phyloP scores from a whole-genome alignment of 331 rosid species.

The Prunus yedoensis region DNA sequence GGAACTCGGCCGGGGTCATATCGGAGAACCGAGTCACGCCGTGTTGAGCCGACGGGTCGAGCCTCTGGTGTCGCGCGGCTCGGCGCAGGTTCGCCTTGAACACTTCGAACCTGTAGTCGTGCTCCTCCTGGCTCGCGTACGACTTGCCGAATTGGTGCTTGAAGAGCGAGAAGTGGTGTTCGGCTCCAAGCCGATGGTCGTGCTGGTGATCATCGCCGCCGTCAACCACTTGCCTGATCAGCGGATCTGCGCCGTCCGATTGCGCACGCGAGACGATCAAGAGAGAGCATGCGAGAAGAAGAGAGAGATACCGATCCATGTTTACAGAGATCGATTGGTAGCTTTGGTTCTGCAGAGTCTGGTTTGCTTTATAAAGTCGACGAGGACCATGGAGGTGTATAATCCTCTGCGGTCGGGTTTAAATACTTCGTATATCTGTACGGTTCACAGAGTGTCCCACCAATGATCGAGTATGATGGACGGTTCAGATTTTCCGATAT shows the following conservation, averaged over 20 bases:
- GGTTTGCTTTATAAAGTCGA: constrained; percentile 11
- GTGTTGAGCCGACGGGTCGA: constrained; percentile 82
- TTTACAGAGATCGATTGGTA: background rate
- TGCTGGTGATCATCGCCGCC: constrained; percentile 17
- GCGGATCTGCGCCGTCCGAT: constrained; percentile 18
- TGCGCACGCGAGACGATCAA: constrained; percentile 24
- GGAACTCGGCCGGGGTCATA: constrained; percentile 68
- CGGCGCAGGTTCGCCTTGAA: constrained; percentile 73
- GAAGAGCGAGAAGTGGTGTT: constrained; percentile 72
- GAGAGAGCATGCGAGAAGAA: constrained; percentile 24
- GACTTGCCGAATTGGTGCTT: constrained; percentile 61
- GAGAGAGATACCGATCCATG: constrained; percentile 32
- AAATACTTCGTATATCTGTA: accelerated
- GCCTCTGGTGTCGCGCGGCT: constrained; percentile 61
- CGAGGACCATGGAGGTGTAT: background rate
- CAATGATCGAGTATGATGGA: accelerated
- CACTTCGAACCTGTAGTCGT: constrained; percentile 53
- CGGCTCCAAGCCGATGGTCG: constrained; percentile 45
- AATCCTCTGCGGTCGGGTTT: background rate
- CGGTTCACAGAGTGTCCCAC: background rate
- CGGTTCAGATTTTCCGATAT: background rate
- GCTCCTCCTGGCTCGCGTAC: constrained; percentile 65
- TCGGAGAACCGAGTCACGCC: constrained; percentile 91
- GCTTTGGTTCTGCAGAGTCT: background rate
- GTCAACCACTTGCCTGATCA: constrained; percentile 77